A percentile compares a stretch with the other conserved stretches of the same genome.
Conservation (phyloP, 331 rosid genomes). For the Malus hybrid region DNA sequence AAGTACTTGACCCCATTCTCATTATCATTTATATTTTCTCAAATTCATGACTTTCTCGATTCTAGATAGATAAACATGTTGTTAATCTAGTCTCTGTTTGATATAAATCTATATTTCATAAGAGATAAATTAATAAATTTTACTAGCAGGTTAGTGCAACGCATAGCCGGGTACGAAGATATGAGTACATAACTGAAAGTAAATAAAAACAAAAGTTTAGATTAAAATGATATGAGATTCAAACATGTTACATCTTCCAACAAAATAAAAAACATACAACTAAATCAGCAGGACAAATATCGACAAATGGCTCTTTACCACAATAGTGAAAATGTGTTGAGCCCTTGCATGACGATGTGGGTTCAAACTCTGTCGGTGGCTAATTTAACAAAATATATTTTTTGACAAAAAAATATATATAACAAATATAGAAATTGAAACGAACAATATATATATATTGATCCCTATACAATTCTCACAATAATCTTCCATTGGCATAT, state of each 20-base stretch:
- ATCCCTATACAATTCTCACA: background rate
- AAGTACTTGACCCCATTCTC: too few relatives aligned
- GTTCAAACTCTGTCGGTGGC: rapidly evolving
- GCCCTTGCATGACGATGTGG: rapidly evolving
- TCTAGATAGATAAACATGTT: too few relatives aligned
- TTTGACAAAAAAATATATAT: too few relatives aligned
- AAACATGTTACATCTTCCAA: background rate
- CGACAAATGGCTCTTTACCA: rapidly evolving
- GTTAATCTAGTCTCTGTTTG: background rate
- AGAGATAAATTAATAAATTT: too few relatives aligned
- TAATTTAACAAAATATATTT: too few relatives aligned
- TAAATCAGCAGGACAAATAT: background rate
- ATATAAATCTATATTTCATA: too few relatives aligned
- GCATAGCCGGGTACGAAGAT: background rate
- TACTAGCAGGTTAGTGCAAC: background rate
- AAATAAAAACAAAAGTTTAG: background rate
- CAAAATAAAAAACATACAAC: background rate
- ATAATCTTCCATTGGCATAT: constrained; percentile 7
- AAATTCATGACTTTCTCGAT: too few relatives aligned
- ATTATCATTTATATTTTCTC: too few relatives aligned
- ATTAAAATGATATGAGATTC: background rate
- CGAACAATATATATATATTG: background rate
- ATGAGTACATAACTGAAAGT: background rate
- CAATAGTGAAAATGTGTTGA: too few relatives aligned
- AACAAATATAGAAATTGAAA: background rate